Conservation (phyloP, 2,329 filamentous ascomycete species). For the Ophiostoma ulmi region DNA sequence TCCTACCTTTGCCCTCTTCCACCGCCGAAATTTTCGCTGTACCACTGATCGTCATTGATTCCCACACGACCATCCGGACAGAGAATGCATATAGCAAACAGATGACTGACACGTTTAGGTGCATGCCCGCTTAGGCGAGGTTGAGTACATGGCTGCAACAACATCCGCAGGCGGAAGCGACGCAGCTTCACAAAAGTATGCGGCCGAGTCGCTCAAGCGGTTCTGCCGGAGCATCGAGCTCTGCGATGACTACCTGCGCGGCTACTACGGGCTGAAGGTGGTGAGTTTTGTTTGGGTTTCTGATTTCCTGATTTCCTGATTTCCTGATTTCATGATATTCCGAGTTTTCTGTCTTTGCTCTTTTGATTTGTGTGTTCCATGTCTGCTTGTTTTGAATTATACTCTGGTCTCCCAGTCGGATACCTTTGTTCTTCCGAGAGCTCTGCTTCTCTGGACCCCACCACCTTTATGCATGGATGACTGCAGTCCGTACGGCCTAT, state of each 20-base stretch:
- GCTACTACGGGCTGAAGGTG: slow-evolving; percentile 85
- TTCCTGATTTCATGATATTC: neutral
- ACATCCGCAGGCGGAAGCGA: slow-evolving; percentile 36
- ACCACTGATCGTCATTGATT: neutral
- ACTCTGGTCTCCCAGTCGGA: neutral
- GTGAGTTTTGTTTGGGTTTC: slow-evolving; percentile 41
- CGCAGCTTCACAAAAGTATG: slow-evolving; percentile 45
- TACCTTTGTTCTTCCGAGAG: neutral
- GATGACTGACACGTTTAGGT: slow-evolving; percentile 48
- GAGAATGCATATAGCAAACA: neutral
- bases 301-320: neutral
- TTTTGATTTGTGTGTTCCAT: neutral
- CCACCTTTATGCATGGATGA: slow-evolving; percentile 16
- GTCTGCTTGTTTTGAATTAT: neutral
- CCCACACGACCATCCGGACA: neutral
- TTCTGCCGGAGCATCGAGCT: slow-evolving; percentile 90
- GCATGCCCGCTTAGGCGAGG: slow-evolving; percentile 79
- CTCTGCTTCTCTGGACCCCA: neutral
- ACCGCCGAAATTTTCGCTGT: neutral
- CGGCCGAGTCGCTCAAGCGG: slow-evolving; percentile 71
- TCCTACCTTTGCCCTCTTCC: neutral
- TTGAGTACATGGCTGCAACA: slow-evolving; percentile 65
- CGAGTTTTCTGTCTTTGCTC: slow-evolving; percentile 31
- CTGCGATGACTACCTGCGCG: slow-evolving; percentile 86
- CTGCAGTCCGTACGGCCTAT: slow-evolving; percentile 1